Conservation (phyloP, 441 rosid species). For the Brassica hybrid region DNA sequence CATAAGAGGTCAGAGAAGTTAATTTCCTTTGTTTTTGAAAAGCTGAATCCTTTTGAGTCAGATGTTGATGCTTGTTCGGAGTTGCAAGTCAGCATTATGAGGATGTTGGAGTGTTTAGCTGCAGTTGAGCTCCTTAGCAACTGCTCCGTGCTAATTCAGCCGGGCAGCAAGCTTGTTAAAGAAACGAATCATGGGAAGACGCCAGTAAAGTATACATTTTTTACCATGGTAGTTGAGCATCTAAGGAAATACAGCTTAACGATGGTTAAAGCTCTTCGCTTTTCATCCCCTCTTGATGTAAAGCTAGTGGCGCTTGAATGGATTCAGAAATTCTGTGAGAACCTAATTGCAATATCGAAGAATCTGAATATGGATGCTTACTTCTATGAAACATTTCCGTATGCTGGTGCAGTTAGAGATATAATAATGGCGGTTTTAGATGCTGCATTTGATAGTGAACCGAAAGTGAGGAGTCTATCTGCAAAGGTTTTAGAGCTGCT, state of each 20-base stretch:
- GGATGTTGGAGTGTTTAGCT: constrained; percentile 70
- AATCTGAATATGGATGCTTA: constrained; percentile 45
- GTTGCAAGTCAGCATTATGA: constrained; percentile 79
- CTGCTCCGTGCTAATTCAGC: constrained; percentile 53
- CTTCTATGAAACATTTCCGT: constrained; percentile 60
- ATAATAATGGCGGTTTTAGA: constrained; percentile 69
- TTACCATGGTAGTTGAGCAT: constrained; percentile 62
- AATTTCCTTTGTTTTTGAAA: constrained; percentile 68
- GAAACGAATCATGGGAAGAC: constrained; percentile 53
- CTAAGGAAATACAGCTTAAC: constrained; percentile 60
- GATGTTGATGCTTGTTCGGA: constrained; percentile 62
- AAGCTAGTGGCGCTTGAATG: constrained; percentile 77
- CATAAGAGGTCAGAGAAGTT: constrained; percentile 74
- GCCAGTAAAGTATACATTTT: constrained; percentile 42
- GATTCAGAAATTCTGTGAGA: constrained; percentile 76
- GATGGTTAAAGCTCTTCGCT: constrained; percentile 67
- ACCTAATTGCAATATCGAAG: constrained; percentile 56
- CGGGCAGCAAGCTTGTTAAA: constrained; percentile 38
- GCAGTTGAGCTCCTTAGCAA: constrained; percentile 75
- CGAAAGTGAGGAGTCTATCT: constrained; percentile 78
- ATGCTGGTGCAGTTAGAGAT: constrained; percentile 53
- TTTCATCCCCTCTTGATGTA: constrained; percentile 75
- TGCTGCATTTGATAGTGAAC: constrained; percentile 89
- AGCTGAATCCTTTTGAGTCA: constrained; percentile 75
- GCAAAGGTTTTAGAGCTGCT: constrained; percentile 81